Conservation (phyloP, 495 filamentous ascomycete species). For the Symbiotaphrina buchneri region DNA sequence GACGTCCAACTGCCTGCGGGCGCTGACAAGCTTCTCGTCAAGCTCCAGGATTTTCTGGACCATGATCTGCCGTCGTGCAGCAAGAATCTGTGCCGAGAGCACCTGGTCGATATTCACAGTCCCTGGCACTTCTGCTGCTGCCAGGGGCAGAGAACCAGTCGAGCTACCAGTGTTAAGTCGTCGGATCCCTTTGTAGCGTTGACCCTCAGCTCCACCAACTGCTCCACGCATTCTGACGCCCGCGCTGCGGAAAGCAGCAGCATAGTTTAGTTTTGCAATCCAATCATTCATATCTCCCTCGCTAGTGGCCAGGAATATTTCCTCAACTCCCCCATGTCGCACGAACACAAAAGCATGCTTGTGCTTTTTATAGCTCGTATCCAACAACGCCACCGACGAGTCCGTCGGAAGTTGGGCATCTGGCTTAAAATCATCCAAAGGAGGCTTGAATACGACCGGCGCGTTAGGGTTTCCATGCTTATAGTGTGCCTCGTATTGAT, state of each 20-base stretch:
- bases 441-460: constrained; percentile 72
- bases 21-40: constrained; percentile 53
- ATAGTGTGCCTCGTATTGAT: constrained; percentile 61
- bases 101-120: constrained; percentile 53
- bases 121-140: constrained; percentile 46
- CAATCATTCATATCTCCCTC: constrained; percentile 93
- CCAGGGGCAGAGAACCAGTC: constrained; percentile 36
- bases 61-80: constrained; percentile 64
- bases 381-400: constrained; percentile 71
- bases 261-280: constrained; percentile 91
- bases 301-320: constrained; percentile 72
- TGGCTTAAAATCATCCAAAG: constrained; percentile 76
- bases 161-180: constrained; percentile 35
- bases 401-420: constrained; percentile 83
- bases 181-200: constrained; percentile 47
- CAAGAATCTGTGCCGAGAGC: constrained; percentile 61
- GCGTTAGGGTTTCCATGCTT: constrained; percentile 39
- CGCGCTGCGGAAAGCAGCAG: constrained; percentile 75
- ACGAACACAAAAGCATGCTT: constrained; percentile 89
- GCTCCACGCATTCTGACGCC: constrained; percentile 82
- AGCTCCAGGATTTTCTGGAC: constrained; percentile 59
- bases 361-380: constrained; percentile 79
- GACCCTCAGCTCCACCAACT: constrained; percentile 67
- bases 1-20: constrained; percentile 54
- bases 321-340: constrained; percentile 71